phyloP scores from a whole-genome alignment of 2,329 filamentous ascomycete genomes.

The Colletotrichum lini region DNA sequence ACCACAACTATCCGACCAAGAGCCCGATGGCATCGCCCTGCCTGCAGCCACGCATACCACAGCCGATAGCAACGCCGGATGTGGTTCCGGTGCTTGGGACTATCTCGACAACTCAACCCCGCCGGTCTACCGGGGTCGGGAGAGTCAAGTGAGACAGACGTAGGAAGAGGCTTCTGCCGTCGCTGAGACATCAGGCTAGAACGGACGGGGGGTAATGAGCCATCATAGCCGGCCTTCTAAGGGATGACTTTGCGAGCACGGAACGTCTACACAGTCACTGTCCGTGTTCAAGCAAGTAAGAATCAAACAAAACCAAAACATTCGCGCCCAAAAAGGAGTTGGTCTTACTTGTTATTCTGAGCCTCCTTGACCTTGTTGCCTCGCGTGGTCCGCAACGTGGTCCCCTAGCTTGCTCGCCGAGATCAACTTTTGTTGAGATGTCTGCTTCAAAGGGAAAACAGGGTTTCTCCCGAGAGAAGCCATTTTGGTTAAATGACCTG shows the following conservation, averaged over 20 bases:
- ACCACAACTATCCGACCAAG: not conserved
- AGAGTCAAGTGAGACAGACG: constrained; percentile 6
- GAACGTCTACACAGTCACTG: not conserved
- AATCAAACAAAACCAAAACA: constrained; percentile 5
- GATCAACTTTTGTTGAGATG: not conserved
- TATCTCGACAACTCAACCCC: not conserved
- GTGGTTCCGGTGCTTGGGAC: not conserved
- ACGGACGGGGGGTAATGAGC: not conserved
- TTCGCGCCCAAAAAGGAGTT: too few relatives aligned
- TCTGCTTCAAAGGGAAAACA: not conserved
- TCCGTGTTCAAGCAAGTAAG: not conserved
- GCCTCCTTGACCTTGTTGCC: not conserved
- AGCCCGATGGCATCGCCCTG: not conserved
- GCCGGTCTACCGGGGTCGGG: not conserved
- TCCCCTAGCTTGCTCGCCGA: not conserved
- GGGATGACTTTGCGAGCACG: not conserved
- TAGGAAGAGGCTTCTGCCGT: not conserved
- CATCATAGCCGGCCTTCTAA: not conserved
- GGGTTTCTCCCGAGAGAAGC: not conserved
- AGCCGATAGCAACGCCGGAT: constrained; percentile 6
- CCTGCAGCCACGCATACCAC: constrained; percentile 10
- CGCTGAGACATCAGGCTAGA: constrained; percentile 13
- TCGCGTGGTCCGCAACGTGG: not conserved
- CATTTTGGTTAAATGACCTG: too few relatives aligned
- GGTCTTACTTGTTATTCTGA: not conserved